These are phyloP conservation scores for Larix kaempferi DNA, from an alignment of 75 land plant species.

Conservation along the genomic window DNA sequence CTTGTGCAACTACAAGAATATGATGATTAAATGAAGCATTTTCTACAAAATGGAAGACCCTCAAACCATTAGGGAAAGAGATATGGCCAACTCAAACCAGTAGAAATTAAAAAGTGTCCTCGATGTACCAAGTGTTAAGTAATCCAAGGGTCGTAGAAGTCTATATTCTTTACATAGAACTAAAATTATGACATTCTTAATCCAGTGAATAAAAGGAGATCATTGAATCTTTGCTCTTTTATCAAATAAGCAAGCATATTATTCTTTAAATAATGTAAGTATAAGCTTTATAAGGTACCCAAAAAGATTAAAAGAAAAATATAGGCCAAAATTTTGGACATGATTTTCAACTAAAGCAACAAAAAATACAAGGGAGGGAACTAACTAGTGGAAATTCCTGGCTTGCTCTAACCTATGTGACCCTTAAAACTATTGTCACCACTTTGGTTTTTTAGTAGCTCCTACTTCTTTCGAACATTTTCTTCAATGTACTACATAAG, in stretches of 20 bases:
- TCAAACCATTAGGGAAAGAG: too few relatives aligned
- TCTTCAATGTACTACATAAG: constrained; percentile 73
- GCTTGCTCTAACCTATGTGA: constrained; percentile 59
- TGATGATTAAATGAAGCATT: too few relatives aligned
- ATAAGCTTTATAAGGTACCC: background rate
- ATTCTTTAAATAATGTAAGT: background rate
- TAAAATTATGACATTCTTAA: background rate
- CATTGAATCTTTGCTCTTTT: background rate
- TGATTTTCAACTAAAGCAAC: background rate
- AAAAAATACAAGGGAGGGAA: constrained; percentile 3
- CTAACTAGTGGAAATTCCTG: constrained; percentile 59
- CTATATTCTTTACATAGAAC: background rate
- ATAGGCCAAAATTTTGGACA: background rate
- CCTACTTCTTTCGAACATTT: constrained; percentile 69
- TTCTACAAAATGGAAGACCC: too few relatives aligned
- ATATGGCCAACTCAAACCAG: too few relatives aligned
- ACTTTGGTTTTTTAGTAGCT: constrained; percentile 57
- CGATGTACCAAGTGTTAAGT: background rate
- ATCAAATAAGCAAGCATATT: constrained; percentile 1
- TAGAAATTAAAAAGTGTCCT: too few relatives aligned
- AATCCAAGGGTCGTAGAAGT: background rate
- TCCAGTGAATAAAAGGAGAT: background rate
- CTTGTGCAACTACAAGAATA: too few relatives aligned
- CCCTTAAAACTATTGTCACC: constrained; percentile 71
- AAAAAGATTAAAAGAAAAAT: background rate